Evolutionary conservation across 192 early-diverging fungal species (phyloP).

Genomic region (Thoreauomyces humboldtii): DNA sequence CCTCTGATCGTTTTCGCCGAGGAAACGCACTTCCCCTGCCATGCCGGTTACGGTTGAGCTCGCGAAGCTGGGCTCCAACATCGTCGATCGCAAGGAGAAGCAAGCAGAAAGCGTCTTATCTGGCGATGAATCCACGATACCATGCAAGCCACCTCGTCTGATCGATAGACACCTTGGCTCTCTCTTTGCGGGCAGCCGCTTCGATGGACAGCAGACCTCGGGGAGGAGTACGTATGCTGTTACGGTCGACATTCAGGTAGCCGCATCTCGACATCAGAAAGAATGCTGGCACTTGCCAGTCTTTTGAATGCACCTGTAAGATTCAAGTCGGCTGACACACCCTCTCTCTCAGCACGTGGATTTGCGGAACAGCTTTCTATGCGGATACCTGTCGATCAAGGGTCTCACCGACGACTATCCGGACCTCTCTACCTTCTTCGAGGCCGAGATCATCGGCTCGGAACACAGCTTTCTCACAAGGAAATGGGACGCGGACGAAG

Average conservation of each 20-base stretch:
- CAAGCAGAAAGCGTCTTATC: no score
- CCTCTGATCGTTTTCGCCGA: no score
- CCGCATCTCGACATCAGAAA: no score
- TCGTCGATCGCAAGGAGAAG: no score
- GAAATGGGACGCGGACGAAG: conserved; percentile 80
- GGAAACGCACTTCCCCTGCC: no score
- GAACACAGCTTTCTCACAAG: conserved; percentile 74
- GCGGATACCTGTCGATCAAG: conserved; percentile 81
- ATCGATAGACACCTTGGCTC: conserved; percentile 19
- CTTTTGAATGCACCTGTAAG: no score
- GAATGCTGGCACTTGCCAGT: no score
- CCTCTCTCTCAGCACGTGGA: conserved; percentile 57
- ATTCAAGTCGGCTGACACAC: no score
- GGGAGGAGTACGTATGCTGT: conserved; percentile 64
- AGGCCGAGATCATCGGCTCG: conserved; percentile 80
- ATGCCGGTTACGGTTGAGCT: no score
- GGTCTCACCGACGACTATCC: conserved; percentile 79
- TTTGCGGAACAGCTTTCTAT: conserved; percentile 65
- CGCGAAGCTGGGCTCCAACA: no score
- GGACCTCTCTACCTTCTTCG: conserved; percentile 81
- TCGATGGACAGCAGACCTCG: conserved; percentile 66
- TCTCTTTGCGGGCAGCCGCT: conserved; percentile 63
- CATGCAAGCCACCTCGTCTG: no score
- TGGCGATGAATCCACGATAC: no score
- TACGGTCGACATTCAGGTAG: conserved; percentile 69